Percentiles rank a stretch among this genome's conserved stretches.
phyloP scores from a whole-genome alignment of 2,329 filamentous ascomycete genomes.

The Claviceps sp. region DNA sequence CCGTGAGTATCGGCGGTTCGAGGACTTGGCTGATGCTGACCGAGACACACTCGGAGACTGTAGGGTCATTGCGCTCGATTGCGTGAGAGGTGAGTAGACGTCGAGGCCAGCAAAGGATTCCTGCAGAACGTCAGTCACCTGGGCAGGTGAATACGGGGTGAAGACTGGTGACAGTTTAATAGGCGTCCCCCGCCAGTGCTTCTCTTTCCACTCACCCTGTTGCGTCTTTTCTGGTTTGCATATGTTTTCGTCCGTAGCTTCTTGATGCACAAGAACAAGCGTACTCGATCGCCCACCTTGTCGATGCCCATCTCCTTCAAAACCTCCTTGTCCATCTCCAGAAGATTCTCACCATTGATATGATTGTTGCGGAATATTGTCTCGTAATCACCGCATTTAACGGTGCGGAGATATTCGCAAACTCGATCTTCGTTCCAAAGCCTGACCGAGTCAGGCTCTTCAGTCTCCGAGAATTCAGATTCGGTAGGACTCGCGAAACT shows the following conservation, averaged over 20 bases:
- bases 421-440: constrained; percentile 89
- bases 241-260: constrained; percentile 66
- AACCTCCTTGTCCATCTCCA: constrained; percentile 94
- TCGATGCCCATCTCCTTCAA: constrained; percentile 97
- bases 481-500: constrained; percentile 73
- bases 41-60: constrained; percentile 45
- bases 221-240: constrained; percentile 67
- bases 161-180: not conserved
- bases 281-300: constrained; percentile 91
- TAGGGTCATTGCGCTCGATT: constrained; percentile 25
- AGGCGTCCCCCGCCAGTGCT: not conserved
- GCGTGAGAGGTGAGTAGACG: constrained; percentile 33
- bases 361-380: constrained; percentile 81
- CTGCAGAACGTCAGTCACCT: constrained; percentile 26
- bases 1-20: constrained; percentile 51
- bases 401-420: constrained; percentile 76
- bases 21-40: constrained; percentile 21
- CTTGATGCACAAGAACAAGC: constrained; percentile 76
- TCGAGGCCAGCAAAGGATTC: constrained; percentile 77
- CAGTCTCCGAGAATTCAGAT: constrained; percentile 80
- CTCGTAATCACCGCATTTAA: constrained; percentile 91
- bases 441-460: constrained; percentile 61
- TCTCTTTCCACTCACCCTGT: constrained; percentile 50
- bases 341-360: constrained; percentile 91
- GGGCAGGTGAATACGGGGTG: not conserved